Base-by-base conservation (phyloP, 2,329 filamentous ascomycete species). In the Metarhizium rileyi region DNA sequence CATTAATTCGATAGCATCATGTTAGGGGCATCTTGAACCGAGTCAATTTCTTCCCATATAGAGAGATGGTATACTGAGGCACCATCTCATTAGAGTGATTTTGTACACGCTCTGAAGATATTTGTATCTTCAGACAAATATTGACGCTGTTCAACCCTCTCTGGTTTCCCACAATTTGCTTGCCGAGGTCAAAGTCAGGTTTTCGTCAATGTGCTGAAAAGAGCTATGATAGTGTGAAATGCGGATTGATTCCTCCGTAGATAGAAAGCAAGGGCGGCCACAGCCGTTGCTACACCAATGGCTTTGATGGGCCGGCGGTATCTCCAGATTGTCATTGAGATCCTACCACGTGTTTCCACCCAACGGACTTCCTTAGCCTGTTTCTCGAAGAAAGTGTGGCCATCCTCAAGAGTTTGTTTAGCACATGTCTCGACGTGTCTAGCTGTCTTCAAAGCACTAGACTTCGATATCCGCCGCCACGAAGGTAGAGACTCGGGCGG, bases 381-480 rank as follows among this genome's bases (percentile, higher is more conserved):
- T 55, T 74, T 74, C 36, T 79, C 69, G 58, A 96, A 91, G 52
- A 83, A 77, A 4, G 61, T 64, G 53, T 82, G 72, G 2, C 88
- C 91, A 38, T 91, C 78, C 27, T 76, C 67, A 30, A 87, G 66
- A 0, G 75, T 78, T 62, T 89, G 80, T 26, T 65, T 64, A 5
- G 72, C 64, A 44, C 78, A 72, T 35, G 64, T 64, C 41, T 70
- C 63, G 45, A 73, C 62, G 60, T 78, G 71, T 12, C 79, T 75
- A 0, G 86, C 86, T 2, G 90, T 95, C 66, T 95, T 96, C 47
- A 98, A 76, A 7, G 89, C 89, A 63, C 90, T 96, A 52, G 78
- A 78, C 6, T 66, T 64, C 3, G 90, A 90, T 52, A 98, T 84
- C 16, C 67, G 68, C 53, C 73, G 72, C 90, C 90, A 97, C 5